Evolutionary conservation across 2,329 filamentous ascomycete species (phyloP).

Genomic region (Aspergillus chevalieri): DNA sequence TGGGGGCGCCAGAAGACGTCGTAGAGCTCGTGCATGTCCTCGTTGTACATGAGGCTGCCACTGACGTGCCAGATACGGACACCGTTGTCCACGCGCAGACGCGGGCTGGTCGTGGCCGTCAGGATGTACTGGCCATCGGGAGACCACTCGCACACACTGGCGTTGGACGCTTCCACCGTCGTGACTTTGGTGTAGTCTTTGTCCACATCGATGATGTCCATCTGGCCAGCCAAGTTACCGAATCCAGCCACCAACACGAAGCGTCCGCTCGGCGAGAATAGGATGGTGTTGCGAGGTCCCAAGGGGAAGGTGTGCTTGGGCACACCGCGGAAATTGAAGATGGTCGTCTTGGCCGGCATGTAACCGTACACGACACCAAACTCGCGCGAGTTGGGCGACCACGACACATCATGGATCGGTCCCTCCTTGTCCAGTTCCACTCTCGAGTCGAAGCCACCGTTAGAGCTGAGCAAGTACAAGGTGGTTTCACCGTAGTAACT

Average conservation of each 20-base stretch:
- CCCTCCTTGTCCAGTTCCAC: constrained; percentile 93
- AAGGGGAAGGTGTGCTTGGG: constrained; percentile 80
- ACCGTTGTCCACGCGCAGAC: constrained; percentile 92
- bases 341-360: constrained; percentile 98
- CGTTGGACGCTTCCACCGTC: constrained; percentile 92
- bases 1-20: constrained; percentile 83
- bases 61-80: constrained; percentile 91
- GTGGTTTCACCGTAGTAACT: constrained; percentile 99
- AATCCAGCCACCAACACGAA: constrained; percentile 94
- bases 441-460: constrained; percentile 85
- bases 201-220: constrained; percentile 93
- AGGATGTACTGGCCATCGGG: constrained; percentile 92
- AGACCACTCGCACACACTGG: constrained; percentile 95
- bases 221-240: constrained; percentile 93
- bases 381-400: constrained; percentile 96
- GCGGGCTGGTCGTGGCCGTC: constrained; percentile 94
- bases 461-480: constrained; percentile 88
- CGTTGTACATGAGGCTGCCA: constrained; percentile 85
- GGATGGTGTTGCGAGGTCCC: constrained; percentile 85
- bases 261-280: constrained; percentile 87
- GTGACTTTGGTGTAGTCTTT: constrained; percentile 89
- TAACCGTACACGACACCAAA: constrained; percentile 97
- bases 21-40: constrained; percentile 92
- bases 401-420: constrained; percentile 95
- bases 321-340: constrained; percentile 86